Evolutionary conservation across 495 filamentous ascomycete species (phyloP), one percentile per base, ranked within the genome.

Genomic region (Penicillium verhagenii): DNA sequence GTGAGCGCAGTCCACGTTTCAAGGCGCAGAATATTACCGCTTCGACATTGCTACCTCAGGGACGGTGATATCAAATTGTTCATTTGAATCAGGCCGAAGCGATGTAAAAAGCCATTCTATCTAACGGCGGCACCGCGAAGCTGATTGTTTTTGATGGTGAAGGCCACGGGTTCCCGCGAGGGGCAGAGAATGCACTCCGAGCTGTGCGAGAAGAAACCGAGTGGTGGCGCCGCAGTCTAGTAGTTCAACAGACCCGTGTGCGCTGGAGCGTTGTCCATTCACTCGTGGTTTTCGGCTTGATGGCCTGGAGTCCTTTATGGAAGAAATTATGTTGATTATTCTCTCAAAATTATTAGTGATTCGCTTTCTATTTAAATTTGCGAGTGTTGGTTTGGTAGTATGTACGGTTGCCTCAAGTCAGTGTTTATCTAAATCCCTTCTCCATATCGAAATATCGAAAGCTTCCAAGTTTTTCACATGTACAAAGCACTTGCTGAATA

Each of bases 21-120:
- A 66, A 73, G 53, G 74, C 68, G 6, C 57, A 71, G 10, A 64
- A 63, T 11, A 76, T 78, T 50, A 61, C 62, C 24, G 57, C 69
- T n/a, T 70, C 75, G 16, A 47, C 78, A 44, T 50, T 79, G 48
- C 49, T 79, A 26, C 56, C 76, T 10, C 75, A 78, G 23, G 76
- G 76, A 5, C 56, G 59, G 21, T 52, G 52, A 4, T 75, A 79
- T 56, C 66, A 54, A 19, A 65, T 79, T 20, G 76, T 78, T 38
- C 75, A 74, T 6, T 56, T 74, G 37, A 58, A 59, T 28, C 76
- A 79, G 56, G 68, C 74, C 14, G 57, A 56, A 43, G 63, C 66
- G 20, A 75, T 79, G 63, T 54, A 54, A 23, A 50, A 53, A 11
- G 58, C 53, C 26, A 57, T 77, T 37, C 56, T 56, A 42, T 56